These are phyloP conservation scores for Periconia sp. DNA, from an alignment of 2,329 filamentous ascomycete genomes.

Conservation along the genomic window DNA sequence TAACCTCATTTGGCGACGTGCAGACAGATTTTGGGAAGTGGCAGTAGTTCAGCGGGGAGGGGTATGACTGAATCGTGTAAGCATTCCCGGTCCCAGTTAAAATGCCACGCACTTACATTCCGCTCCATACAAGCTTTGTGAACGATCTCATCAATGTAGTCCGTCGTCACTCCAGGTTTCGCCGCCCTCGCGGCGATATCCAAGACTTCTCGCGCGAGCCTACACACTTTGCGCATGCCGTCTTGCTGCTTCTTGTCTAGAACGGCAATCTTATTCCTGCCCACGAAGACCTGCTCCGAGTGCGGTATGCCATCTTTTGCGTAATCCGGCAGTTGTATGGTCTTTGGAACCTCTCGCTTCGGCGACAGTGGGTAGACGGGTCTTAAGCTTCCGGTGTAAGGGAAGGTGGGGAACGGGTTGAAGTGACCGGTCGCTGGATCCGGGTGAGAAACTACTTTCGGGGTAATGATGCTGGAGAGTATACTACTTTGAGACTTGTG, in stretches of 20 bases:
- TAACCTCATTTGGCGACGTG: conserved; percentile 95
- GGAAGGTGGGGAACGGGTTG: conserved; percentile 90
- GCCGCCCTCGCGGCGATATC: conserved; percentile 86
- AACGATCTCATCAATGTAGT: conserved; percentile 92
- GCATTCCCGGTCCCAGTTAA: conserved; percentile 1
- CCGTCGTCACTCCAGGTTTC: conserved; percentile 92
- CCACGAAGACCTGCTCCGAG: conserved; percentile 68
- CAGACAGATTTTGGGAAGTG: conserved; percentile 98
- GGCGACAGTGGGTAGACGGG: conserved; percentile 71
- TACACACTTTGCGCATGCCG: conserved; percentile 91
- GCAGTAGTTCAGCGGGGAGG: conserved; percentile 93
- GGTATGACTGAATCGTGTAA: conserved; percentile 74
- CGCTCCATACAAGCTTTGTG: conserved; percentile 94
- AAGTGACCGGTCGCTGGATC: conserved; percentile 87
- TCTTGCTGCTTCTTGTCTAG: conserved; percentile 81
- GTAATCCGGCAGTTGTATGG: conserved; percentile 87
- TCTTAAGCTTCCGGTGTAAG: conserved; percentile 79
- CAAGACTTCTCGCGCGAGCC: conserved; percentile 84
- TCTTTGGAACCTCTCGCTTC: conserved; percentile 68
- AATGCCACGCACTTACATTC: conserved; percentile 69
- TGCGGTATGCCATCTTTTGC: conserved; percentile 78
- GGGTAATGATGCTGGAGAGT: conserved; percentile 75
- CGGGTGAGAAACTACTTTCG: conserved; percentile 87
- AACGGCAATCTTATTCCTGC: conserved; percentile 81
- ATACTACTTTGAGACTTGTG: conserved; percentile 82